Evolutionary conservation across 2,329 filamentous ascomycete species (phyloP).

Genomic region (Aspergillus ustus): DNA sequence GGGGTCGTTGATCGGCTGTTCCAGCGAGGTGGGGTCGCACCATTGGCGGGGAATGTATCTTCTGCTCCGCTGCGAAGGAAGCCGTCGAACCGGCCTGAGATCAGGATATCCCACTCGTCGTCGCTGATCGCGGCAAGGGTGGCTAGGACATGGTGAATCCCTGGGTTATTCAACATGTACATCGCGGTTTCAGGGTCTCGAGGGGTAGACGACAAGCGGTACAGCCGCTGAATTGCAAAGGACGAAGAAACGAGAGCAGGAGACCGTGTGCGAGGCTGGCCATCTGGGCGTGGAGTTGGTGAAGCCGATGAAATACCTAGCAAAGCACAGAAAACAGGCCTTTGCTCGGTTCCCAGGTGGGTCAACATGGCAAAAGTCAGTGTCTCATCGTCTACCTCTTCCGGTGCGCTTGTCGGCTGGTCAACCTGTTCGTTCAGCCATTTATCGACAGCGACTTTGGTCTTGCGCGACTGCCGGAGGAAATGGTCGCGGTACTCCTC

Average conservation of each 20-base stretch:
- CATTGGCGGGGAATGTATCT: constrained; percentile 40
- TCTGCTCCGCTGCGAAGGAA: constrained; percentile 95
- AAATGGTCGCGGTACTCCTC: constrained; percentile 94
- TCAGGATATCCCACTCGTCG: constrained; percentile 96
- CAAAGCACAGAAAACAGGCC: constrained; percentile 81
- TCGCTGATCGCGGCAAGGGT: constrained; percentile 86
- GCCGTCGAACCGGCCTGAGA: constrained; percentile 91
- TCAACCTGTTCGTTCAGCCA: constrained; percentile 86
- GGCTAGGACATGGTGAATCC: constrained; percentile 82
- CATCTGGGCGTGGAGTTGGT: constrained; percentile 64
- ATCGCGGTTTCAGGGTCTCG: constrained; percentile 85
- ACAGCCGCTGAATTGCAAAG: constrained; percentile 80
- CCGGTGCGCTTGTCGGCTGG: constrained; percentile 72
- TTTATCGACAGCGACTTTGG: constrained; percentile 84
- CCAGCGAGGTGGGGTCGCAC: constrained; percentile 34
- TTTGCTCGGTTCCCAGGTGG: constrained; percentile 74
- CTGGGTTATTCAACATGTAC: constrained; percentile 81
- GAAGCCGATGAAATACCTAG: constrained; percentile 64
- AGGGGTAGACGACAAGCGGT: constrained; percentile 72
- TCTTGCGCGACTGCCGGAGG: constrained; percentile 88
- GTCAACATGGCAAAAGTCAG: constrained; percentile 92
- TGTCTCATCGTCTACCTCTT: constrained; percentile 93
- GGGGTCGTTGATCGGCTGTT: constrained; percentile 47
- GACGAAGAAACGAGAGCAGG: constrained; percentile 77
- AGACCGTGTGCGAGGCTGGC: constrained; percentile 70